Percentiles rank a stretch among this genome's conserved stretches.
These are phyloP conservation scores for Ophiocordyceps camponoti-rufipedis DNA, from an alignment of 2,329 filamentous ascomycete genomes.

Conservation along the genomic window DNA sequence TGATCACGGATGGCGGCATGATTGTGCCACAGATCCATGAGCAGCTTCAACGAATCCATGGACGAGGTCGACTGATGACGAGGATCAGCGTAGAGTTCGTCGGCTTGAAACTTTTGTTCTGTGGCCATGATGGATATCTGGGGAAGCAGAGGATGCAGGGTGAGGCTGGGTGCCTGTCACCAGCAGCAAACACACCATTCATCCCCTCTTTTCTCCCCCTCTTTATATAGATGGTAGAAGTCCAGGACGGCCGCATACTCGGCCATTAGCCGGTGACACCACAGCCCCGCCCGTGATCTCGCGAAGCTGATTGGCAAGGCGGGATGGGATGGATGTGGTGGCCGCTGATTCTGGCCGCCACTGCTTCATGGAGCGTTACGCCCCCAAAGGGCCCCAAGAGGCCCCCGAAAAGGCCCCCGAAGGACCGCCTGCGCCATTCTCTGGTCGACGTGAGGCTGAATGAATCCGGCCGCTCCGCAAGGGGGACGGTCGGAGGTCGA, in stretches of 20 bases:
- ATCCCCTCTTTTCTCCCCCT: neutral
- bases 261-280: neutral
- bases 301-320: neutral
- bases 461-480: too few relatives aligned
- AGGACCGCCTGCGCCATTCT: too few relatives aligned
- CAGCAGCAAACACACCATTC: too few relatives aligned
- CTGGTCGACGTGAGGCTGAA: too few relatives aligned
- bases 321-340: neutral
- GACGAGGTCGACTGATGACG: slow-evolving; percentile 15
- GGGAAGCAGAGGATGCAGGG: neutral
- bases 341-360: neutral
- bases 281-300: neutral
- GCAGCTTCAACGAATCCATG: slow-evolving; percentile 14
- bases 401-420: too few relatives aligned
- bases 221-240: neutral
- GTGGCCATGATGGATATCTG: slow-evolving; percentile 10
- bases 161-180: neutral
- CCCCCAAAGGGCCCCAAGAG: neutral
- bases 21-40: slow-evolving; percentile 9
- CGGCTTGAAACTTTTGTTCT: slow-evolving; percentile 18
- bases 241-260: neutral
- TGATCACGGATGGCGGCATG: neutral
- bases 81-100: slow-evolving; percentile 16
- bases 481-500: too few relatives aligned
- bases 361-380: neutral